phyloP scores from a whole-genome alignment of 495 filamentous ascomycete genomes.

The Polyplosphaeria fusca region DNA sequence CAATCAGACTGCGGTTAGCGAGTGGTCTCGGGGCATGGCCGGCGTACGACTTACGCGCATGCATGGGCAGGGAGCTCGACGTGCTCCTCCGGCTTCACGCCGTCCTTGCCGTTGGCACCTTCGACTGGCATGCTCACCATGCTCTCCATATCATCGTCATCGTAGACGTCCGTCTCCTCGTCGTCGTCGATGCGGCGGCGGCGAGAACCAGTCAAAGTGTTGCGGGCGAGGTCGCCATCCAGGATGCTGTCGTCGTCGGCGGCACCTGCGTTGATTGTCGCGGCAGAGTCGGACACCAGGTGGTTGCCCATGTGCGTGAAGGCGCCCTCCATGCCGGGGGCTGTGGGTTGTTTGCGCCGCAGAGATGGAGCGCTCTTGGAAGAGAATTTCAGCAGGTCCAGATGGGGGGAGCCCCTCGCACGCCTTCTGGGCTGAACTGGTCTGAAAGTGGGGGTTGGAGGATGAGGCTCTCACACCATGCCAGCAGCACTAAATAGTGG shows the following conservation, averaged over 20 bases:
- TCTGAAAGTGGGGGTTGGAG: no score
- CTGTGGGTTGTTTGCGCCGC: no score
- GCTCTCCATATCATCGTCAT: conserved; percentile 90
- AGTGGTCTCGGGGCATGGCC: no score
- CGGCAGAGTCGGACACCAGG: conserved; percentile 67
- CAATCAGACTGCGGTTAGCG: no score
- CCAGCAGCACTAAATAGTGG: no score
- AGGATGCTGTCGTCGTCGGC: conserved; percentile 76
- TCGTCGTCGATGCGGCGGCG: conserved; percentile 77
- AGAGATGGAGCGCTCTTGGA: no score
- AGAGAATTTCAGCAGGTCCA: neutral
- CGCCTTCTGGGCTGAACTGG: no score
- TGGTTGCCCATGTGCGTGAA: conserved; percentile 85
- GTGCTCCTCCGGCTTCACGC: conserved; percentile 71
- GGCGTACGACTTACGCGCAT: conserved; percentile 82
- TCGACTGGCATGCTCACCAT: conserved; percentile 81
- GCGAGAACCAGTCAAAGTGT: conserved; percentile 58
- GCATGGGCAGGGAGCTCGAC: conserved; percentile 92
- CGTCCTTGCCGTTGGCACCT: conserved; percentile 62
- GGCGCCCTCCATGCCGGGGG: conserved; percentile 66
- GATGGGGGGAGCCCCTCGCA: no score
- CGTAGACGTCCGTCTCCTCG: conserved; percentile 75
- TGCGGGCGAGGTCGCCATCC: conserved; percentile 61
- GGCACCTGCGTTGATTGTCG: conserved; percentile 73
- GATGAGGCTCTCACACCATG: no score